Percentiles rank a stretch among this genome's conserved stretches.
These are phyloP conservation scores for Rhizopus delemar DNA, from an alignment of 371 early-diverging fungal genomes.

Conservation along the genomic window DNA sequence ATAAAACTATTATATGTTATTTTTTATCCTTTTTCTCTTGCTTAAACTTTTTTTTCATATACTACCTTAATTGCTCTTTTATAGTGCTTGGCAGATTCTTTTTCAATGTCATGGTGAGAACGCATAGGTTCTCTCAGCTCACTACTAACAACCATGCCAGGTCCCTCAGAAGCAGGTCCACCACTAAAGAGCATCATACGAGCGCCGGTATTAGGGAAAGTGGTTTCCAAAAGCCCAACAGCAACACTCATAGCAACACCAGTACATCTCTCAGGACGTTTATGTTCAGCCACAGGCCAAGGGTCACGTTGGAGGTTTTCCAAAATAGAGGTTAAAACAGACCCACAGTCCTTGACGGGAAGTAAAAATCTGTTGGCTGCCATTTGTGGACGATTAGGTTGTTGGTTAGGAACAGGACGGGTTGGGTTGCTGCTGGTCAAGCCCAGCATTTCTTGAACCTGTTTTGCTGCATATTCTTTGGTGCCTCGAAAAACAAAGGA, in stretches of 20 bases:
- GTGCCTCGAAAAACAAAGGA: conserved; percentile 98
- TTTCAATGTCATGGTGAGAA: conserved; percentile 97
- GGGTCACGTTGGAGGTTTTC: conserved; percentile 97
- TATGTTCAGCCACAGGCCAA: conserved; percentile 97
- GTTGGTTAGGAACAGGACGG: conserved; percentile 52
- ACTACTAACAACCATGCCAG: conserved; percentile 93
- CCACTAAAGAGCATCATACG: conserved; percentile 97
- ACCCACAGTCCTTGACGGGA: conserved; percentile 93
- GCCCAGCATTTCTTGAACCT: conserved; percentile 95
- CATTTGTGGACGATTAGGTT: conserved; percentile 58
- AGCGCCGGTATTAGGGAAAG: conserved; percentile 93
- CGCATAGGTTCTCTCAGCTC: conserved; percentile 96
- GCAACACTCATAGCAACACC: conserved; percentile 98
- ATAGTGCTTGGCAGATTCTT: conserved; percentile 90
- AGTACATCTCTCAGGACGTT: conserved; percentile 95
- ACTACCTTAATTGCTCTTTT: conserved; percentile 85
- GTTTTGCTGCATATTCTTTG: conserved; percentile 93
- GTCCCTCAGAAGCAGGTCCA: conserved; percentile 98
- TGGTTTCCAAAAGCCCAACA: conserved; percentile 89
- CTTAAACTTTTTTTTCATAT: conserved; percentile 4
- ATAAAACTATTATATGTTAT: conserved; percentile 72
- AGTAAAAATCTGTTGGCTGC: conserved; percentile 81
- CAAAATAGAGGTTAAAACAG: conserved; percentile 90
- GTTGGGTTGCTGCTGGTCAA: conserved; percentile 55
- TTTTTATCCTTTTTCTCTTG: background rate